phyloP scores from a whole-genome alignment of 805 yeast genomes.

The Teunomyces pallodes region DNA sequence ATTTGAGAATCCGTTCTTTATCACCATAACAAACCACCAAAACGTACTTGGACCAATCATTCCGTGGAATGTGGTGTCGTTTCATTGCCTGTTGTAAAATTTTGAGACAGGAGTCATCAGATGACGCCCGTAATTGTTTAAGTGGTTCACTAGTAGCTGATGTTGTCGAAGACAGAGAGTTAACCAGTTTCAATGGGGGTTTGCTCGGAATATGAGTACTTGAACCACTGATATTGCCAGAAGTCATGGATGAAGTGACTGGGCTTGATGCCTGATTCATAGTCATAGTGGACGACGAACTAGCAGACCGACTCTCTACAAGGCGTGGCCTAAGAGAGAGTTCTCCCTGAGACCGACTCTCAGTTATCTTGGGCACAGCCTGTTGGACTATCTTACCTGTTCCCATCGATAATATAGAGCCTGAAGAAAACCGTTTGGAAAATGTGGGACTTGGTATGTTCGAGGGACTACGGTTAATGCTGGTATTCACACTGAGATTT shows the following conservation, averaged over 20 bases:
- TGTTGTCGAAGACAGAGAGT: background rate
- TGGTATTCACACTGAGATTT: slow-evolving; percentile 1
- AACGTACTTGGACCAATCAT: slow-evolving; percentile 87
- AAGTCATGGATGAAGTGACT: slow-evolving; percentile 4
- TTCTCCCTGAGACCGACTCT: slow-evolving; percentile 12
- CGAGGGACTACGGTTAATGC: slow-evolving; percentile 4
- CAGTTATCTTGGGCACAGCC: slow-evolving; percentile 17
- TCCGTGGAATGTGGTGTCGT: slow-evolving; percentile 71
- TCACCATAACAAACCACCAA: slow-evolving; percentile 88
- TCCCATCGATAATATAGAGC: slow-evolving; percentile 38
- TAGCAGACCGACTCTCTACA: background rate
- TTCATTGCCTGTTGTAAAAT: slow-evolving; percentile 86
- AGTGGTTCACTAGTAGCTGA: slow-evolving; percentile 56
- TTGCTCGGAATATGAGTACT: background rate
- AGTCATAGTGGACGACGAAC: background rate
- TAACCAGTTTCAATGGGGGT: slow-evolving; percentile 9
- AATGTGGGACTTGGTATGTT: slow-evolving; percentile 15
- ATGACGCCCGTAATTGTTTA: slow-evolving; percentile 78
- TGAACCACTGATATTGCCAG: slow-evolving; percentile 1
- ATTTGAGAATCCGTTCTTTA: slow-evolving; percentile 76
- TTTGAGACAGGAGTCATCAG: slow-evolving; percentile 88
- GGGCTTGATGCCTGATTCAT: slow-evolving; percentile 5
- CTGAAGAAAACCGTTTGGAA: slow-evolving; percentile 37
- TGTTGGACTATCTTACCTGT: slow-evolving; percentile 40
- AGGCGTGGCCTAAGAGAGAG: slow-evolving; percentile 10